phyloP scores from a whole-genome alignment of 179 eudicot species.

The Camellia oleifera region DNA sequence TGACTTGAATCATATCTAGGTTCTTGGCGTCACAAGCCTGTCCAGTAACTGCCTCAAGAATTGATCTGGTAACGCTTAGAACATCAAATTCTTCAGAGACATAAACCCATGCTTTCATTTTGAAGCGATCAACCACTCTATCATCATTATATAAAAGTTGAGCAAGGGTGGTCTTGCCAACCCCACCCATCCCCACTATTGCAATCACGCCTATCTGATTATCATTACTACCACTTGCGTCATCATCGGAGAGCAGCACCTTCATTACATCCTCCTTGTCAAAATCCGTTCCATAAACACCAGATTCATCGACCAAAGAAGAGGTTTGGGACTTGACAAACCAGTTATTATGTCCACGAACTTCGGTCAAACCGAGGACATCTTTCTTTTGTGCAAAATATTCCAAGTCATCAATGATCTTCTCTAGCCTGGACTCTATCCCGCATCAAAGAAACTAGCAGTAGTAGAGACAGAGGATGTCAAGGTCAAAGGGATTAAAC shows the following conservation, averaged over 20 bases:
- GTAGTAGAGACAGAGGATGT: too few species aligned
- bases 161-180: conserved; percentile 22
- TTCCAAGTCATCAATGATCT: neutral
- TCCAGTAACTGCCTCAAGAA: neutral
- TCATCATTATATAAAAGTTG: conserved; percentile 11
- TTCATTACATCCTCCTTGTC: conserved; percentile 15
- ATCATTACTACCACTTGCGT: neutral
- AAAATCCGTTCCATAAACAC: conserved; percentile 22
- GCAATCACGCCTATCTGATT: neutral
- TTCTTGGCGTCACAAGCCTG: neutral
- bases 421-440: neutral
- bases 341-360: too few species aligned
- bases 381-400: neutral
- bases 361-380: neutral
- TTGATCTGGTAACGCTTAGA: neutral
- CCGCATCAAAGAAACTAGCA: neutral
- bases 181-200: conserved; percentile 17
- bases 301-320: conserved; percentile 14
- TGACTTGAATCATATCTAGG: neutral
- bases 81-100: conserved; percentile 17
- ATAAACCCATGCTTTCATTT: conserved; percentile 13
- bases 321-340: neutral
- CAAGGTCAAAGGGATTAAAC: neutral
- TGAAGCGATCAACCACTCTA: neutral
- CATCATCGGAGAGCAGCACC: neutral